phyloP scores from a whole-genome alignment of 2,329 filamentous ascomycete genomes.

The Pseudogymnoascus sp. region DNA sequence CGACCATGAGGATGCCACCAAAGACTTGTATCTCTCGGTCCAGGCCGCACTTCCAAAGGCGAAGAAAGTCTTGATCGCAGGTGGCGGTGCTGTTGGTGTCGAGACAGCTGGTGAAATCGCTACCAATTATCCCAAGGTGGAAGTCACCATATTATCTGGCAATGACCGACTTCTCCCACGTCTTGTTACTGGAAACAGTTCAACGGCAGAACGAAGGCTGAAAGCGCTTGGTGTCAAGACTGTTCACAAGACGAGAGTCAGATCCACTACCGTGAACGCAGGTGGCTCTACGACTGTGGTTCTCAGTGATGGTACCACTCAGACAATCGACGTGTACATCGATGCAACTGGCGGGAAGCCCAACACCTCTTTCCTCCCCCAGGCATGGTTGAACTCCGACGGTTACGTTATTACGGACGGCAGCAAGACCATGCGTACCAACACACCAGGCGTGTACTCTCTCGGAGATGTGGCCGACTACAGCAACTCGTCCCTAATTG shows the following conservation, averaged over 20 bases:
- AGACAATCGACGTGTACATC: constrained; percentile 39
- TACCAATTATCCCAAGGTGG: constrained; percentile 12
- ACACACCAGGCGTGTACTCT: constrained; percentile 39
- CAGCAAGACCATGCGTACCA: constrained; percentile 36
- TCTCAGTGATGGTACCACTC: constrained; percentile 36
- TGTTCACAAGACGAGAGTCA: constrained; percentile 33
- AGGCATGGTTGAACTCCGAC: constrained; percentile 35
- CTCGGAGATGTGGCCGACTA: constrained; percentile 39
- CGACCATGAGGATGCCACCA: constrained; percentile 29
- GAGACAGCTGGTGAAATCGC: constrained; percentile 28
- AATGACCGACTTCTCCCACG: constrained; percentile 10
- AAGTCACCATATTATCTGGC: constrained; percentile 20
- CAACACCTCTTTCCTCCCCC: constrained; percentile 39
- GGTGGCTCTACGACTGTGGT: constrained; percentile 30
- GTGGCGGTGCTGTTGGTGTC: constrained; percentile 26
- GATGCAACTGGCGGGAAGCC: constrained; percentile 35
- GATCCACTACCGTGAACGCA: constrained; percentile 20
- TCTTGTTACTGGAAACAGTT: constrained; percentile 9
- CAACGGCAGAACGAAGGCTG: constrained; percentile 33
- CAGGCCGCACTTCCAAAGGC: constrained; percentile 13
- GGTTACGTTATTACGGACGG: constrained; percentile 42
- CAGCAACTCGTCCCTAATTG: constrained; percentile 34
- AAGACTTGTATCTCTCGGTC: background rate
- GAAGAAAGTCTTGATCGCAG: constrained; percentile 24
- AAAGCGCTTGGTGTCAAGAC: constrained; percentile 44